Evolutionary conservation across 768 basidiomycete genomes (phyloP), one percentile per base, ranked within the genome.

Genomic region (Leccinum pellstonianum): DNA sequence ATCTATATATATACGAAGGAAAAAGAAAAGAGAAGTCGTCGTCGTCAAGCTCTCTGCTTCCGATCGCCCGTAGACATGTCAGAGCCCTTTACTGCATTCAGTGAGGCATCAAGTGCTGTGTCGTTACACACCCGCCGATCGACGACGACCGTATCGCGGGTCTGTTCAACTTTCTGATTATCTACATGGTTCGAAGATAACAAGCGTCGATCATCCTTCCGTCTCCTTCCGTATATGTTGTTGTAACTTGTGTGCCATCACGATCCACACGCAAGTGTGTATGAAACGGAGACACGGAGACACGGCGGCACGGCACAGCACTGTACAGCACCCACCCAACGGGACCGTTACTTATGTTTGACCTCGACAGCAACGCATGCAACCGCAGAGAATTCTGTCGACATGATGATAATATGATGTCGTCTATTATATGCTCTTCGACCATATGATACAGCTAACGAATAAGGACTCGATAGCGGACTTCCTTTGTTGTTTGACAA

Each of bases 341-440:
- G 43, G n/a, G 11, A n/a, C n/a, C n/a, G 17, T 23, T 48, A 25
- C 50, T 27, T n/a, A 21, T 10, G 54, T 50, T 46, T 49, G 59
- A 57, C 35, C 55, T 55, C 19, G 52, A 56, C 54, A 50, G 63
- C 38, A 15, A 48, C 25, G 15, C 21, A 11, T 37, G 33, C 5
- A 17, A 7, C 14, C 1, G 17, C 59, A 37, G 21, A 55, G 41
- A 19, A 9, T 6, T 46, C 46, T 49, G 5, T n/a, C 10, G 11
- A 43, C 11, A 46, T 19, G 43, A 46, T 46, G 12, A 46, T 46
- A 46, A 46, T 11, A 5, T 19, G 47, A 49, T 53, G 57, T 55
- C 60, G 19, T n/a, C 55, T 48, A 70, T 69, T 70, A 69, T 60
- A 53, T 56, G 51, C 46, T 59, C 52, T 52, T 49, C 5, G 23